A percentile compares a stretch with the other conserved stretches of the same genome.
Conservation (phyloP, 2,329 filamentous ascomycete genomes). For the Bretziella fagacearum region DNA sequence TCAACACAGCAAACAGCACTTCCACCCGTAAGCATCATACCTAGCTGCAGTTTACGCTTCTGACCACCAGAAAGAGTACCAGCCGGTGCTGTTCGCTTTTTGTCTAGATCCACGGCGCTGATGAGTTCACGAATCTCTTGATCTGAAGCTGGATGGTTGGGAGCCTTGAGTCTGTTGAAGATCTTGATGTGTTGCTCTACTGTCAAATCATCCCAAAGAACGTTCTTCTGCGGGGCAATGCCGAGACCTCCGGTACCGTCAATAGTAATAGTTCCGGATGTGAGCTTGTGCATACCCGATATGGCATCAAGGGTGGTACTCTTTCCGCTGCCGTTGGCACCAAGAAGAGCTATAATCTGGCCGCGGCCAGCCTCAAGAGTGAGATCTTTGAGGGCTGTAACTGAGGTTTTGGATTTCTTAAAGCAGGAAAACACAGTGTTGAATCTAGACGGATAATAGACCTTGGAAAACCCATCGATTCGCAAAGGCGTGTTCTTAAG, state of each 20-base stretch:
- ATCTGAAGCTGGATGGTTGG: conserved; percentile 35
- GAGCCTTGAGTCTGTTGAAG: conserved; percentile 68
- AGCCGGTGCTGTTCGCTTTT: conserved; percentile 54
- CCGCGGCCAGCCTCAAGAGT: conserved; percentile 56
- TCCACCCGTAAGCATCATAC: conserved; percentile 89
- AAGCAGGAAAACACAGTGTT: conserved; percentile 24
- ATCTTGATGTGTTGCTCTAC: conserved; percentile 71
- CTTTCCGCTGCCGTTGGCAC: conserved; percentile 82
- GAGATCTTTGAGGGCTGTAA: conserved; percentile 63
- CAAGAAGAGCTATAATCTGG: conserved; percentile 71
- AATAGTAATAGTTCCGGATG: conserved; percentile 59
- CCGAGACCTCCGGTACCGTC: conserved; percentile 66
- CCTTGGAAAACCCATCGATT: conserved; percentile 58
- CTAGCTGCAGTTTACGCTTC: conserved; percentile 79
- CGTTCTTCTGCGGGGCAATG: conserved; percentile 84
- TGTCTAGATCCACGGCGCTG: conserved; percentile 52
- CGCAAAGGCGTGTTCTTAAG: conserved; percentile 38
- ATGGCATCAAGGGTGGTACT: conserved; percentile 80
- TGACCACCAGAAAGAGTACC: conserved; percentile 78
- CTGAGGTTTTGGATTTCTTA: conserved; percentile 26
- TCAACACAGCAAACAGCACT: conserved; percentile 80
- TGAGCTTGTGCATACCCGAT: conserved; percentile 62
- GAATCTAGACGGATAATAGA: conserved; percentile 41
- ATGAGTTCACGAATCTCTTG: conserved; percentile 48
- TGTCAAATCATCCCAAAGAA: conserved; percentile 78